A percentile compares a stretch with the other conserved stretches of the same genome.
These are phyloP conservation scores for Grosmannia penicillata DNA, from an alignment of 2,329 filamentous ascomycete genomes.

Conservation along the genomic window DNA sequence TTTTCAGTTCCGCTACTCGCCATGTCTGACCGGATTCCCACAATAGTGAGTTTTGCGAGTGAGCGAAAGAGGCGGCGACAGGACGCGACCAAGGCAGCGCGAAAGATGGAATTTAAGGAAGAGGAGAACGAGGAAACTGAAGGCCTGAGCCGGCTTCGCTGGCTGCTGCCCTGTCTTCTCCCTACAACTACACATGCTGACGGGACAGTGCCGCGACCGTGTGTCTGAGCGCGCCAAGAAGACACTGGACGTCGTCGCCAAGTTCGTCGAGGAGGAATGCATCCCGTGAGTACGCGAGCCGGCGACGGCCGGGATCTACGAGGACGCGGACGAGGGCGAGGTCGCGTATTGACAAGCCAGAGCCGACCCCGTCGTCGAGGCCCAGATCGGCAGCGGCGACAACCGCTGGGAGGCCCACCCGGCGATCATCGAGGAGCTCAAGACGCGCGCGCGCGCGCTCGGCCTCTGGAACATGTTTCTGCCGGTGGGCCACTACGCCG, in stretches of 20 bases:
- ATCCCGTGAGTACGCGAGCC: conserved; percentile 57
- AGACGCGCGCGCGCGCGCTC: conserved; percentile 64
- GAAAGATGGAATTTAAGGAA: too few relatives aligned
- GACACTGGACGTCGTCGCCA: conserved; percentile 76
- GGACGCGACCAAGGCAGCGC: too few relatives aligned
- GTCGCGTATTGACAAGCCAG: too few relatives aligned
- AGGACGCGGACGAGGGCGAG: too few relatives aligned
- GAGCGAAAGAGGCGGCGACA: too few relatives aligned
- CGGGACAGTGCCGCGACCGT: conserved; percentile 23
- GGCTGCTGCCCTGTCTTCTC: not conserved
- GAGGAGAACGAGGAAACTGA: too few relatives aligned
- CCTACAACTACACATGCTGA: not conserved
- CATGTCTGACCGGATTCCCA: conserved; percentile 31
- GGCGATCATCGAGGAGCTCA: conserved; percentile 72
- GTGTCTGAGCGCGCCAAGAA: conserved; percentile 77
- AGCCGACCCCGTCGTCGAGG: conserved; percentile 65
- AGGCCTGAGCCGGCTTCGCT: too few relatives aligned
- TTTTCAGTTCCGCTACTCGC: not conserved
- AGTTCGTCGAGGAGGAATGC: conserved; percentile 95
- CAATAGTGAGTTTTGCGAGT: conserved; percentile 32
- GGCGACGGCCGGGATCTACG: too few relatives aligned
- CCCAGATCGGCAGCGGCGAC: conserved; percentile 64
- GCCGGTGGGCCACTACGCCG: conserved; percentile 85
- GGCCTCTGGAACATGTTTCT: conserved; percentile 99
- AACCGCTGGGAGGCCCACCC: conserved; percentile 72